These are phyloP conservation scores for Gossypium gossypioides DNA, from an alignment of 441 rosid species.

Conservation along the genomic window DNA sequence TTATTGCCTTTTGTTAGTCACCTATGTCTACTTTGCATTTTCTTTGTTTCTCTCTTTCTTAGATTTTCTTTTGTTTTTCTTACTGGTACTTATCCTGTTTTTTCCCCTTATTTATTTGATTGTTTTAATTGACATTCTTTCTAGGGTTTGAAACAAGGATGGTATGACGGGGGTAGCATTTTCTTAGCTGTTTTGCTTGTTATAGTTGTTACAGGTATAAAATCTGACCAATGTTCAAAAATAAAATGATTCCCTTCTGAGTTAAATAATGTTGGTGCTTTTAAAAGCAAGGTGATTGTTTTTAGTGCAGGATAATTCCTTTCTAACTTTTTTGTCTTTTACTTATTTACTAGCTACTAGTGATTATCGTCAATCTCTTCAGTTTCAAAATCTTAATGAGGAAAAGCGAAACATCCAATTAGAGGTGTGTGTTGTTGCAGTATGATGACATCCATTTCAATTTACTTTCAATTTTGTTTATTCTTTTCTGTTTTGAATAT, in stretches of 20 bases:
- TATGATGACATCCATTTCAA: not conserved
- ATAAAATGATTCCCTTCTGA: not conserved
- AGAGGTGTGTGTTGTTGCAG: constrained; percentile 49
- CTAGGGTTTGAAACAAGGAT: constrained; percentile 82
- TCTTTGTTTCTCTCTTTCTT: not conserved
- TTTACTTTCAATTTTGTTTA: constrained; percentile 2
- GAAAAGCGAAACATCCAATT: constrained; percentile 90
- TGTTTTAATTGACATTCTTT: constrained; percentile 8
- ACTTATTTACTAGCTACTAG: constrained; percentile 51
- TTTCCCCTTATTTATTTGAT: not conserved
- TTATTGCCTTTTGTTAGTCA: not conserved
- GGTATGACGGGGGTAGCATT: constrained; percentile 98
- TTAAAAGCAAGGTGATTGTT: not conserved
- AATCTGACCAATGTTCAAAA: constrained; percentile 9
- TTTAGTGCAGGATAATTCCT: constrained; percentile 2
- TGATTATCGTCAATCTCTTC: constrained; percentile 97
- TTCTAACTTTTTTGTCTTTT: constrained; percentile 6
- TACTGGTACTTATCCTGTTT: not conserved
- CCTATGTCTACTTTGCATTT: not conserved
- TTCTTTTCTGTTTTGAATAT: not conserved
- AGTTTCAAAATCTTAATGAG: constrained; percentile 86
- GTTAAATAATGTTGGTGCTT: not conserved
- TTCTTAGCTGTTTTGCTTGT: constrained; percentile 85
- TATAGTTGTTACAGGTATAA: constrained; percentile 74
- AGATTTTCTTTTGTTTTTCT: not conserved